These are phyloP conservation scores for Lachnellula hyalina DNA, from an alignment of 2,329 filamentous ascomycete genomes.

Conservation along the genomic window DNA sequence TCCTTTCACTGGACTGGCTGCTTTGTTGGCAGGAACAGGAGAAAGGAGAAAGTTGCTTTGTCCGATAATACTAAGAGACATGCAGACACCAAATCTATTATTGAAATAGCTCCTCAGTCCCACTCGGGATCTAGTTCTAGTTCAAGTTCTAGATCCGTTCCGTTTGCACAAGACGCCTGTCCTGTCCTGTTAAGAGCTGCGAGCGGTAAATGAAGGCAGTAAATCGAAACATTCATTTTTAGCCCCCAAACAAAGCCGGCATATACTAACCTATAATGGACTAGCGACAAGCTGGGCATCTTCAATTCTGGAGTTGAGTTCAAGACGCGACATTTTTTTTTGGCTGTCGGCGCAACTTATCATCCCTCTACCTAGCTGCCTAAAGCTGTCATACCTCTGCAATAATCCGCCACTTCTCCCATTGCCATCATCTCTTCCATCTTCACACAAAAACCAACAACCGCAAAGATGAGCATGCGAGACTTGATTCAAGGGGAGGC, in stretches of 20 bases:
- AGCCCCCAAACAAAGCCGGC: too few relatives aligned
- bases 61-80: too few relatives aligned
- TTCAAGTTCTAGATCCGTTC: too few relatives aligned
- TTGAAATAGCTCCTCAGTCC: too few relatives aligned
- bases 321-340: neutral
- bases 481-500: constrained; percentile 82
- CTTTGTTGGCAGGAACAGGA: neutral
- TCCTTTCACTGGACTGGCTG: neutral
- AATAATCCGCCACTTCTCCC: constrained; percentile 2
- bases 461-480: constrained; percentile 59
- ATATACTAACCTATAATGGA: neutral
- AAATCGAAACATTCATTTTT: too few relatives aligned
- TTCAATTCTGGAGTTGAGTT: neutral
- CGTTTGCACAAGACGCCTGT: too few relatives aligned
- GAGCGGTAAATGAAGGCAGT: too few relatives aligned
- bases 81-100: too few relatives aligned
- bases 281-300: too few relatives aligned
- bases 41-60: too few relatives aligned
- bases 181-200: too few relatives aligned
- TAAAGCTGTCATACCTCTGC: constrained; percentile 2
- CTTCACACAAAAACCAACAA: constrained; percentile 1
- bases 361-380: neutral
- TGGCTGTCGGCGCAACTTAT: neutral
- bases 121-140: too few relatives aligned
- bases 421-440: neutral